A percentile compares a stretch with the other conserved stretches of the same genome.
These are phyloP conservation scores for Pythium vanterpoolii DNA, from an alignment of 352 stramenopile species.

Conservation along the genomic window DNA sequence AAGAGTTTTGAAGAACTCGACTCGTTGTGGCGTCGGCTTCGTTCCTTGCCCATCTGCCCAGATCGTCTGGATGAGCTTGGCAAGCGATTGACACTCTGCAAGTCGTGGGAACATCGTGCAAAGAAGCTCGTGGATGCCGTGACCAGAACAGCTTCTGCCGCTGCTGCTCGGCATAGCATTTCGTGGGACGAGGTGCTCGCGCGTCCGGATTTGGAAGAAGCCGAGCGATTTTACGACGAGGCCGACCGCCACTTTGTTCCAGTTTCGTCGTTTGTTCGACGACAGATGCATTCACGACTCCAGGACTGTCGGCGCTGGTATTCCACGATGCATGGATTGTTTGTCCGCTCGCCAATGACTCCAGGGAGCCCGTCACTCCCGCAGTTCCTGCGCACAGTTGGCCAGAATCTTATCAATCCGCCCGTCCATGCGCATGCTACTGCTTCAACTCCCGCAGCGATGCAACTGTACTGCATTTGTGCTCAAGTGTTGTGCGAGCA, in stretches of 20 bases:
- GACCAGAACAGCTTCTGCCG: not conserved
- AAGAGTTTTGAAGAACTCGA: slow-evolving; percentile 31
- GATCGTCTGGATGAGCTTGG: slow-evolving; percentile 38
- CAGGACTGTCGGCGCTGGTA: slow-evolving; percentile 74
- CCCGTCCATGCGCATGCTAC: not conserved
- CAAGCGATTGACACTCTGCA: slow-evolving; percentile 49
- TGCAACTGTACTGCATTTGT: slow-evolving; percentile 64
- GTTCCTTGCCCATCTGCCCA: slow-evolving; percentile 36
- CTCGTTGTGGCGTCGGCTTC: slow-evolving; percentile 22
- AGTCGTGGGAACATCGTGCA: slow-evolving; percentile 48
- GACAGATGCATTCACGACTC: slow-evolving; percentile 55
- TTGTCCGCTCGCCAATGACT: slow-evolving; percentile 43
- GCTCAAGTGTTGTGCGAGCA: slow-evolving; percentile 60
- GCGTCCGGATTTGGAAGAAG: slow-evolving; percentile 41
- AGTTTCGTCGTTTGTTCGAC: slow-evolving; percentile 51
- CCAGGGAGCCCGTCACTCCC: slow-evolving; percentile 27
- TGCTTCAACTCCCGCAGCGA: slow-evolving; percentile 7
- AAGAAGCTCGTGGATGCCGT: slow-evolving; percentile 39
- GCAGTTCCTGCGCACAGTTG: slow-evolving; percentile 43
- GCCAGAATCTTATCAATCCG: slow-evolving; percentile 27
- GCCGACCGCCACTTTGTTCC: slow-evolving; percentile 61
- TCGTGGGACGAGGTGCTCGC: slow-evolving; percentile 20
- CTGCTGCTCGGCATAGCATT: slow-evolving; percentile 9
- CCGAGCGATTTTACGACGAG: slow-evolving; percentile 47
- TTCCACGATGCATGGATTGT: slow-evolving; percentile 43